Base-by-base conservation (phyloP, 257 asterid genomes). In the Plantago ovata region DNA sequence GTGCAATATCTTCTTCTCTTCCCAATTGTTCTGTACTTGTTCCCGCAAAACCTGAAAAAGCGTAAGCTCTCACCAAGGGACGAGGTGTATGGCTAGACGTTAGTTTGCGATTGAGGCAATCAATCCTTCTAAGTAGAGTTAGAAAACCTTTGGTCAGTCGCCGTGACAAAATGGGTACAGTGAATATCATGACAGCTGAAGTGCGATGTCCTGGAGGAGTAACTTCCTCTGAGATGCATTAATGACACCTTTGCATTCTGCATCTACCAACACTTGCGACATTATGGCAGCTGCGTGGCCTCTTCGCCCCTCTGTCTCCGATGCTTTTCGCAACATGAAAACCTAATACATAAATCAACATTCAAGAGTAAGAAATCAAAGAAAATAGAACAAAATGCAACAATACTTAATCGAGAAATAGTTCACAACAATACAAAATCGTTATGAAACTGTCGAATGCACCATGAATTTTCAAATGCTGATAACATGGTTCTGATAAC, bases 231-330 rank as follows among this genome's bases (percentile, higher is more conserved):
- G 96, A n/a, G 92, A 75, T 9, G 96, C 85, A 55, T 69, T 78
- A 54, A 87, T 87, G 56, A 78, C 64, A 15, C 79, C 83, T 61
- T 79, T 80, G 64, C 94, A 84, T 63, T 87, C 94, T 0, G 96
- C 89, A 20, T 87, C 94, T 56, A 70, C 89, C 79, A 84, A 70
- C 61, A 87, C 94, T 39, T 87, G 94, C 0, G 89, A 74, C 96
- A 87, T 87, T 63, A 87, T 82, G 38, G 96, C 89, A 23, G 86
- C 96, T 0, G 96, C 94, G 45, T 87, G 96, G 15, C 96, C 96
- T 75, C 83, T 80, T 28, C 78, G 86, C 40, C 75, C 96, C 13
- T 80, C 79, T 42, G 69, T 67, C 10, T 85, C 87, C 0, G 94
- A 80, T 33, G 89, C 84, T 74, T 78, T 80, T 67, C 85, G 77